Evolutionary conservation across 768 basidiomycete species (phyloP).

Genomic region (Lentinula aciculospora): DNA sequence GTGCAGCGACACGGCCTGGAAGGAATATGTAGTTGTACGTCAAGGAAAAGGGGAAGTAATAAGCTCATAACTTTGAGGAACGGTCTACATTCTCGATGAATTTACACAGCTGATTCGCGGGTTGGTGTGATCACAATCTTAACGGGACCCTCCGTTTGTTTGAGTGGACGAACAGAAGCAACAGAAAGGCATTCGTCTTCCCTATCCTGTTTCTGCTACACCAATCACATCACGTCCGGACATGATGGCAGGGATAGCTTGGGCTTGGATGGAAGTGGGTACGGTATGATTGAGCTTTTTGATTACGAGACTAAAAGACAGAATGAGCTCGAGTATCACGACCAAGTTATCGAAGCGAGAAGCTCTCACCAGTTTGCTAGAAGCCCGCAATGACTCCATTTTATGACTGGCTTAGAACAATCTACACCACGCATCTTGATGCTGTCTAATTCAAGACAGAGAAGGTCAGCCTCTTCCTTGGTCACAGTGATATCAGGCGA

Average conservation of each 20-base stretch:
- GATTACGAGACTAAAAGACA: conserved; percentile 72
- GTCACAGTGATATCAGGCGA: conserved; percentile 91
- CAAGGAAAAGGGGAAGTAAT: conserved; percentile 6
- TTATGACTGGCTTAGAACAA: conserved; percentile 91
- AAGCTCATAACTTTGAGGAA: conserved; percentile 85
- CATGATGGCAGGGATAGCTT: conserved; percentile 99
- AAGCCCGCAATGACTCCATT: conserved; percentile 97
- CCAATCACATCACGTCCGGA: conserved; percentile 98
- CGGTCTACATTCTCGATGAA: conserved; percentile 92
- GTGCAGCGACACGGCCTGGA: conserved; percentile 84
- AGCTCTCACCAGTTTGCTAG: conserved; percentile 80
- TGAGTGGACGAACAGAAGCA: conserved; percentile 91
- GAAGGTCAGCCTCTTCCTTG: conserved; percentile 89
- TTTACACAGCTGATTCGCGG: conserved; percentile 94
- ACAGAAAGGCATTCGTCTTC: conserved; percentile 89
- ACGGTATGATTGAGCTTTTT: conserved; percentile 81
- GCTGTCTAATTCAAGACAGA: conserved; percentile 88
- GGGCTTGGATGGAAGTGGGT: conserved; percentile 96
- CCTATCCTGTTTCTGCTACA: conserved; percentile 98
- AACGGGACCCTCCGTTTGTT: conserved; percentile 94
- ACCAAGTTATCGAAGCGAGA: background rate
- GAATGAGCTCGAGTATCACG: conserved; percentile 6
- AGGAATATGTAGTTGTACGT: background rate
- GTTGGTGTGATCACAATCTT: conserved; percentile 98
- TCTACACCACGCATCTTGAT: conserved; percentile 98